Percentiles rank a stretch among this genome's conserved stretches.
Evolutionary conservation across 768 basidiomycete genomes (phyloP).

Genomic region (Termitomyces eurrhizus): DNA sequence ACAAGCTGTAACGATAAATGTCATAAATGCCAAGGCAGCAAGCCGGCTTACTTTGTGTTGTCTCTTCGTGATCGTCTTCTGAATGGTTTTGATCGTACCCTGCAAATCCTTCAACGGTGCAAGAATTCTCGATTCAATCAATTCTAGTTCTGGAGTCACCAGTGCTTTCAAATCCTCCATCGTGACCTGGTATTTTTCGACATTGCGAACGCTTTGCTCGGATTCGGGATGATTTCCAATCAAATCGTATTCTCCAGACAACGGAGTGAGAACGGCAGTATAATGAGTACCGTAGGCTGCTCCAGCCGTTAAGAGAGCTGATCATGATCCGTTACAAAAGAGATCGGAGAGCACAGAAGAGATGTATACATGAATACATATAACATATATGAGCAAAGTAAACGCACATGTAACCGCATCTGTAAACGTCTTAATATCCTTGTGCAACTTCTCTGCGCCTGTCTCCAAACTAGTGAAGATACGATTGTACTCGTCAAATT

Average conservation of each 20-base stretch:
- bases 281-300: constrained; percentile 64
- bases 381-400: constrained; percentile 9
- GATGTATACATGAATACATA: constrained; percentile 1
- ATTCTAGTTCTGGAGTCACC: constrained; percentile 86
- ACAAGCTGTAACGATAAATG: constrained; percentile 47
- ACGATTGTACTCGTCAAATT: constrained; percentile 84
- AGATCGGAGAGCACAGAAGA: background rate
- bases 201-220: constrained; percentile 73
- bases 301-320: constrained; percentile 66
- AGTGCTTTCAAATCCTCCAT: constrained; percentile 82
- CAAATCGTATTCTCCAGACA: constrained; percentile 75
- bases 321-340: background rate
- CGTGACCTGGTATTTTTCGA: constrained; percentile 62
- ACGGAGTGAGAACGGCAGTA: constrained; percentile 57
- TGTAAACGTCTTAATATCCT: constrained; percentile 85
- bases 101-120: constrained; percentile 90
- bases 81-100: constrained; percentile 77
- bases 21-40: background rate
- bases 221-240: constrained; percentile 75
- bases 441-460: constrained; percentile 84
- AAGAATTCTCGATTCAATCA: constrained; percentile 84
- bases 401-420: constrained; percentile 73
- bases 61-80: constrained; percentile 94
- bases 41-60: constrained; percentile 80
- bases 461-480: constrained; percentile 76